Conservation (phyloP, 208 protist species). For the Leishmania turanica region DNA sequence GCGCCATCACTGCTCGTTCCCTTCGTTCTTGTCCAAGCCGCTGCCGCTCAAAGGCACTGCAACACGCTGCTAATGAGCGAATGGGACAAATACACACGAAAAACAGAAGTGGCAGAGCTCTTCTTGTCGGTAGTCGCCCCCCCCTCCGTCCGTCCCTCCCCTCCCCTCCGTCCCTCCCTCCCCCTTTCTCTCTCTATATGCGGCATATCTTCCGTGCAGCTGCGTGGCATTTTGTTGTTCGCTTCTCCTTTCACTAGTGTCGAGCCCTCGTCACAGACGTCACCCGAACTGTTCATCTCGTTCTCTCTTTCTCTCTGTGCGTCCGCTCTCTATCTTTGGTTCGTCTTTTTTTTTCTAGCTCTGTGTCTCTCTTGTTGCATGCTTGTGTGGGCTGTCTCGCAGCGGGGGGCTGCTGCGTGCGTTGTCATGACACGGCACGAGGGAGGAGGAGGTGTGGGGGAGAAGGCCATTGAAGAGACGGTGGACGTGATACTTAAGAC, state of each 20-base stretch:
- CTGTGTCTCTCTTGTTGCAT: slow-evolving; percentile 6
- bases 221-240: slow-evolving; percentile 19
- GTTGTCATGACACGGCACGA: neutral
- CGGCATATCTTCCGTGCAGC: neutral
- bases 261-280: neutral
- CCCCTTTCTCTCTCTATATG: neutral
- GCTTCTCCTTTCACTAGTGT: slow-evolving; percentile 7
- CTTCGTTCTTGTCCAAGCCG: neutral
- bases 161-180: too few relatives aligned
- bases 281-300: neutral
- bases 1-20: neutral
- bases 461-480: neutral
- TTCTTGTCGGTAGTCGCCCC: neutral
- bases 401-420: neutral
- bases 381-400: neutral
- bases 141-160: too few relatives aligned
- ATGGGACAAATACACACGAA: neutral
- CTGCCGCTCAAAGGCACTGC: neutral
- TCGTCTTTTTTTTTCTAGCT: neutral
- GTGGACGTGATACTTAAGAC: neutral
- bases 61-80: neutral
- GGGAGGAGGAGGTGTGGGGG: neutral
- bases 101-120: neutral
- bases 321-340: neutral
- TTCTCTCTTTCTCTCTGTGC: slow-evolving; percentile 10